Base-by-base conservation (phyloP, 164 flowering plant species). In the Houttuynia cordata region DNA sequence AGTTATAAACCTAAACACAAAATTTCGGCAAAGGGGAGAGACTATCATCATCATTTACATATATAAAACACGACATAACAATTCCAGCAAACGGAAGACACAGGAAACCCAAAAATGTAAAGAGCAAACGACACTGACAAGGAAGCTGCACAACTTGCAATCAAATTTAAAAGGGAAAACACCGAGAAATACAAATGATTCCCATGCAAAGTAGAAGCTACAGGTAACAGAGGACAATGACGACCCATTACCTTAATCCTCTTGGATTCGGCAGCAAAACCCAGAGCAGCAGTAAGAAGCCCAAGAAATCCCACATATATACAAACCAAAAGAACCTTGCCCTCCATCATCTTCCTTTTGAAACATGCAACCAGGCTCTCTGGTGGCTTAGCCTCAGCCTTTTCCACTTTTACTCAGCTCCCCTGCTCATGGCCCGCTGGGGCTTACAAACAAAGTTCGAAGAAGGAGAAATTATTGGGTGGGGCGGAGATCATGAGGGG, bases 201-300 rank as follows among this genome's bases (percentile, higher is more conserved):
- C 4, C 0, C 23, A 52, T n/a, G 12, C 0, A 52, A n/a, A 54
- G 18, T 14, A 24, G 30, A 24, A 23, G 15, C 17, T 24, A 24
- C 30, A 54, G 21, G 17, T 17, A 4, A 24, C n/a, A n/a, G n/a
- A n/a, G 57, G 42, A 13, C 7, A 10, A 30, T 3, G 58, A 24
- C 17, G 13, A 21, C 12, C 21, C 34, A 15, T 24, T 63, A 87
- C 97, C 87, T 85, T 90, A 62, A 85, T 80, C 70, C 83, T 75
- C 34, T 75, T 85, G 42, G 80, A 90, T 64, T 90, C 95, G 22
- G 97, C 97, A 72, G 75, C 91, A 73, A 90, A 87, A 56, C 84
- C 92, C 58, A 83, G 67, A 64, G 74, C 81, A 69, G 92, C 81
- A 55, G 88, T 69, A 18, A 87, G 50, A 0, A 82, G 20, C 62